Percentiles rank a stretch among this genome's conserved stretches.
These are phyloP conservation scores for Xylaria sp. DNA, from an alignment of 495 filamentous ascomycete genomes.

Conservation along the genomic window DNA sequence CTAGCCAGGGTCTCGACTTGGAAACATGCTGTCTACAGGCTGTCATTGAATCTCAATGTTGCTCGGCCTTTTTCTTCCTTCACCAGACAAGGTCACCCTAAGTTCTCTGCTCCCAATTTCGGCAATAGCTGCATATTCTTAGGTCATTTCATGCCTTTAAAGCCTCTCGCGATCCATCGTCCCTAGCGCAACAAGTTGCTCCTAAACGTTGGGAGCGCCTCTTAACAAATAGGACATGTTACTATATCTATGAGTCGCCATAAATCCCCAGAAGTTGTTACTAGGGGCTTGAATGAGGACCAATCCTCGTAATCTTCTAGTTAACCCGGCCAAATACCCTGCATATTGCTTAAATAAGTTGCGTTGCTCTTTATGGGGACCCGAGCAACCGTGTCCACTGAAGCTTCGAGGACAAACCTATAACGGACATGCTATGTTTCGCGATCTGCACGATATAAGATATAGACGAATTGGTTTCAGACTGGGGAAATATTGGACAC, in stretches of 20 bases:
- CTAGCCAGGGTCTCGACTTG: conserved; percentile 41
- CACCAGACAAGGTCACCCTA: conserved; percentile 32
- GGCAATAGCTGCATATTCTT: conserved; percentile 35
- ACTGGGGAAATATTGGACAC: conserved; percentile 8
- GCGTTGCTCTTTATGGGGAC: background rate
- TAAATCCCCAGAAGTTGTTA: background rate
- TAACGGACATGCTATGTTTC: conserved; percentile 7
- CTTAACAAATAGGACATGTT: conserved; percentile 11
- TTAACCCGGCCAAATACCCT: background rate
- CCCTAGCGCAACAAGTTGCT: conserved; percentile 28
- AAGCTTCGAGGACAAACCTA: background rate
- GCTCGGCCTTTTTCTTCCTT: conserved; percentile 29
- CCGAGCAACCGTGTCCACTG: background rate
- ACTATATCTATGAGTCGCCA: background rate
- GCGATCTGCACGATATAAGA: conserved; percentile 17
- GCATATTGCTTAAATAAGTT: conserved; percentile 11
- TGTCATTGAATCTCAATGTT: conserved; percentile 39
- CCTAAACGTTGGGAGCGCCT: conserved; percentile 36
- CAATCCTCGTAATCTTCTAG: conserved; percentile 2
- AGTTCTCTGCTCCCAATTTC: conserved; percentile 30
- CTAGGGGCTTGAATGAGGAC: conserved; percentile 3
- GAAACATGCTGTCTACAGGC: conserved; percentile 43
- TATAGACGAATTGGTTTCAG: conserved; percentile 1
- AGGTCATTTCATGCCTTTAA: conserved; percentile 23
- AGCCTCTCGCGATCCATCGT: conserved; percentile 26